Base-by-base conservation (phyloP, 257 asterid genomes). In the Asclepias syriaca region DNA sequence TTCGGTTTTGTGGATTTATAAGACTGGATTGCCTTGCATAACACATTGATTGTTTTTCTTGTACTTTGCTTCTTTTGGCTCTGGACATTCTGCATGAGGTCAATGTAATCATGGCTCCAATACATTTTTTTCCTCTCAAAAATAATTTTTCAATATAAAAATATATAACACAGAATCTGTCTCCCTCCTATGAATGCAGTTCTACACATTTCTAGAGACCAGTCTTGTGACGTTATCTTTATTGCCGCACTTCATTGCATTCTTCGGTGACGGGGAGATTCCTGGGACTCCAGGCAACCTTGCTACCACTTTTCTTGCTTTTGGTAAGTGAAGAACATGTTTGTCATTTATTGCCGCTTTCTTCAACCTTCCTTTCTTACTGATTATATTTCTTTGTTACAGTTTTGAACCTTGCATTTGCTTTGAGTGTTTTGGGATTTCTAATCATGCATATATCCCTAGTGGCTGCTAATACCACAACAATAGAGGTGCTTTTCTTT, bases 271-370 rank as follows among this genome's bases (percentile, higher is more conserved):
- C 32, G 97, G 86, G 66, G 97, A 91, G 85, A 91, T 95, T 76
- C 89, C 96, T 73, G 97, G 96, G 77, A 85, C 99, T 71, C 97
- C 98, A 32, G 90, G 98, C 79, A 90, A 87, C 66, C 97, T 90
- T 64, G 99, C 98, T 65, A 88, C 98, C 71, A 95, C 97, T 70
- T 95, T 92, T 83, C 98, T 95, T 85, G 91, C 97, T 16, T 95
- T 95, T 82, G 88, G 88, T 84, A 79, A 80, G 40, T 66, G 69
- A 60, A 2, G 43, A 55, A 16, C 43, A 53, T 79, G 55, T 18
- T 80, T 49, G 2, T 68, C n/a, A 46, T 69, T 45, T 59, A 11
- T 50, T 43, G 67, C 45, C 34, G 8, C 46, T 15, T 51, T 21
- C 27, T 69, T 73, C 66, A 53, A 40, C 53, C 24, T 65, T 21